phyloP scores from a whole-genome alignment of 352 stramenopile genomes.

The Aphanomyces invadans region DNA sequence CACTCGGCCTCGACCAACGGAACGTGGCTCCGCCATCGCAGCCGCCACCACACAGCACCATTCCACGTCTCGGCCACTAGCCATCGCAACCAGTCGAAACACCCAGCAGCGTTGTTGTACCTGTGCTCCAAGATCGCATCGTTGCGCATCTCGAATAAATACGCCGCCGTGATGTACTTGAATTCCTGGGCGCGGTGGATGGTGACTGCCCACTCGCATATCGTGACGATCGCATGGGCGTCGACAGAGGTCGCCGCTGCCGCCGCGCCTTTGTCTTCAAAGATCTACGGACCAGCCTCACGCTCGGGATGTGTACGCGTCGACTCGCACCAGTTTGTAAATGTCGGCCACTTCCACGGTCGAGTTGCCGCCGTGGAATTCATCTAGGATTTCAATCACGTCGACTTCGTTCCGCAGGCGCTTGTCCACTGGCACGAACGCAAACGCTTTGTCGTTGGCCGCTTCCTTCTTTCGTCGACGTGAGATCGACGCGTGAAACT shows the following conservation, averaged over 20 bases:
- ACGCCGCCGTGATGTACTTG: conserved; percentile 67
- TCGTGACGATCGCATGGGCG: conserved; percentile 53
- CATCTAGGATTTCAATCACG: conserved; percentile 19
- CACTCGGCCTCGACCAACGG: not conserved
- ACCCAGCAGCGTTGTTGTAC: too few species aligned
- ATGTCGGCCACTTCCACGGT: conserved; percentile 21
- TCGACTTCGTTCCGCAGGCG: conserved; percentile 18
- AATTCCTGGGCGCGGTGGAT: conserved; percentile 74
- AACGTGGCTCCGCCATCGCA: too few species aligned
- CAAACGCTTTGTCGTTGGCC: conserved; percentile 1
- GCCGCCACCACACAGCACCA: too few species aligned
- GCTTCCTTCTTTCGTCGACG: conserved; percentile 17
- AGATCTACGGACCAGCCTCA: too few species aligned
- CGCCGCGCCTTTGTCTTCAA: conserved; percentile 4
- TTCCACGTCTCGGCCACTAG: too few species aligned
- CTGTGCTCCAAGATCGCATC: conserved; percentile 41
- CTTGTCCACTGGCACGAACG: too few species aligned
- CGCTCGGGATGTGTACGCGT: too few species aligned
- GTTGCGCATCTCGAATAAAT: conserved; percentile 77
- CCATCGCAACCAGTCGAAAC: too few species aligned
- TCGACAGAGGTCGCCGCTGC: conserved; percentile 44
- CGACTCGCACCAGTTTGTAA: conserved; percentile 4
- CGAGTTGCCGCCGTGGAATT: conserved; percentile 23
- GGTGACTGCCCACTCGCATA: conserved; percentile 80
- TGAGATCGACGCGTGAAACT: conserved; percentile 10